Evolutionary conservation across 768 basidiomycete genomes (phyloP), one percentile per base, ranked within the genome.

Genomic region (Pholiota conissans): DNA sequence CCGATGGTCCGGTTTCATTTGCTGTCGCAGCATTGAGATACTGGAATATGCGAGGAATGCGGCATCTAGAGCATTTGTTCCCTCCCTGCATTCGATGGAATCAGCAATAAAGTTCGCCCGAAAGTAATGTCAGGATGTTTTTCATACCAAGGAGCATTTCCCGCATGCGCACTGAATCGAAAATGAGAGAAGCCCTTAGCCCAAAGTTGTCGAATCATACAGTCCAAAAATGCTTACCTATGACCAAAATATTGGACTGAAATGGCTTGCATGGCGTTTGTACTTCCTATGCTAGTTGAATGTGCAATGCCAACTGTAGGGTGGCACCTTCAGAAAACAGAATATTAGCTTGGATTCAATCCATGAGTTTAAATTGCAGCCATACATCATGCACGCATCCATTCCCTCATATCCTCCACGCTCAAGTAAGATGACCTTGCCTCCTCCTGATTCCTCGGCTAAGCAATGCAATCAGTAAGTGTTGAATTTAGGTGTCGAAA

Each of bases 61-160:
- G 0, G 94, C 94, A 65, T 95, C 94, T 42, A 93, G 80, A 11
- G 93, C 91, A 65, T 95, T 95, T 39, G 81, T 82, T 22, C 89
- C 93, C 70, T 95, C 90, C 89, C 82, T 82, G 57, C 20, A 45
- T 10, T 24, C 42, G 18, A 49, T 8, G 16, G 13, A 20, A 22
- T 32, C 22, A 49, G 49, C 49, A 49, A 54, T 10, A 37, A 26
- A 32, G 28, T 7, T 48, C 27, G 46, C 26, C 27, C 46, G 56
- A 37, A 52, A 55, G 29, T 45, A 35, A 29, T 26, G 29, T 32
- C 18, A 52, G n/a, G 6, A 16, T 11, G 18, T 35, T 5, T 20
- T 39, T 55, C 70, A 53, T 65, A 80, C 85, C 93, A 94, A 3
- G 92, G 92, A 10, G 89, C 83, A 30, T 79, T 81, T n/a, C 85